Evolutionary conservation across 106 monocot species (phyloP).

Genomic region (Dendrobium chrysotoxum): DNA sequence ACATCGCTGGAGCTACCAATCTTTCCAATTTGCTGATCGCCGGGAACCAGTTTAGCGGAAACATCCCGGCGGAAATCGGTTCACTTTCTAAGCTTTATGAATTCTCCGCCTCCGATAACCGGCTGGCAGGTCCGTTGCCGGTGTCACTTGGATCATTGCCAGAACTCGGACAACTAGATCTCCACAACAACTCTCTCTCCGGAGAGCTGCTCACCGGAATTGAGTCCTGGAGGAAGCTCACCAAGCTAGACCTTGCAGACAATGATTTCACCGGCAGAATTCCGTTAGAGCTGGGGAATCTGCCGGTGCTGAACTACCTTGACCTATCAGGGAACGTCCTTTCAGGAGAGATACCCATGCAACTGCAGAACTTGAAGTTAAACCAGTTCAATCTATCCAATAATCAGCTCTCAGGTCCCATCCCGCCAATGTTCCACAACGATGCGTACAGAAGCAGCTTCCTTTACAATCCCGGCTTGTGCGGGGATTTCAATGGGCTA

Average conservation of each 20-base stretch:
- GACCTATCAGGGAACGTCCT: constrained; percentile 53
- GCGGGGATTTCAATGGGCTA: constrained; percentile 19
- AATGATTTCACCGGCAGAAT: constrained; percentile 53
- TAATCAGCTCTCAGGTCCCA: constrained; percentile 47
- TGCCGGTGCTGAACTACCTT: constrained; percentile 61
- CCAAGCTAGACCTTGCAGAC: constrained; percentile 46
- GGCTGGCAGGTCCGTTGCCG: constrained; percentile 41
- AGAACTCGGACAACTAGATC: constrained; percentile 30
- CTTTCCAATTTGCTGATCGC: constrained; percentile 19
- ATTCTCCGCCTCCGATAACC: constrained; percentile 41
- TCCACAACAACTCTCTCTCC: constrained; percentile 46
- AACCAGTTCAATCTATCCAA: constrained; percentile 56
- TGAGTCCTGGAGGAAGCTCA: constrained; percentile 40
- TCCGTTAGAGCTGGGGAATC: constrained; percentile 46
- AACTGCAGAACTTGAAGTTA: constrained; percentile 54
- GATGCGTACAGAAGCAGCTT: constrained; percentile 44
- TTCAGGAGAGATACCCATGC: constrained; percentile 40
- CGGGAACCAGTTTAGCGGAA: constrained; percentile 35
- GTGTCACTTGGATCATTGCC: constrained; percentile 27
- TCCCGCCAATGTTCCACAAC: constrained; percentile 32
- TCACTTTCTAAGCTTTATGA: constrained; percentile 31
- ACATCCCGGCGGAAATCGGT: constrained; percentile 39
- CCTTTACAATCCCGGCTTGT: constrained; percentile 53
- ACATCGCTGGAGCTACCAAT: constrained; percentile 20
- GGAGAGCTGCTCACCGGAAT: constrained; percentile 45